Percentiles rank a stretch among this genome's conserved stretches.
Conservation (phyloP, 2,329 filamentous ascomycete genomes). For the Cyphellophora attinorum region DNA sequence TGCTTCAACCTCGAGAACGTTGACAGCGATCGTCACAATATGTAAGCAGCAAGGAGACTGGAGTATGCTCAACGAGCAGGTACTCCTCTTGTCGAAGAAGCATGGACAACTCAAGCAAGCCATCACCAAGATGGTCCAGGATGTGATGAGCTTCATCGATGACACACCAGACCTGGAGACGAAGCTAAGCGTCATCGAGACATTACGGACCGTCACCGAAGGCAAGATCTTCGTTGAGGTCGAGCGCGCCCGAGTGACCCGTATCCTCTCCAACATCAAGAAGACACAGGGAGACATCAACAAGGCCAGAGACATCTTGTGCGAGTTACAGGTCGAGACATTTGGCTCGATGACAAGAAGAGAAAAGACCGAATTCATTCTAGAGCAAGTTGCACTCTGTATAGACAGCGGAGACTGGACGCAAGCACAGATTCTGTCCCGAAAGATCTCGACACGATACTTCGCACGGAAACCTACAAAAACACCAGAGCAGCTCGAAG, state of each 20-base stretch:
- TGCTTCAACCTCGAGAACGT: slow-evolving; percentile 80
- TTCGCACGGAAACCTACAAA: slow-evolving; percentile 86
- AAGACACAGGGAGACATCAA: slow-evolving; percentile 88
- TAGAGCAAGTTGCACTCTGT: slow-evolving; percentile 87
- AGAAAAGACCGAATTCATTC: slow-evolving; percentile 98
- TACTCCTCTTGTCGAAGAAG: slow-evolving; percentile 93
- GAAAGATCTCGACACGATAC: slow-evolving; percentile 95
- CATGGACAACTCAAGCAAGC: slow-evolving; percentile 99
- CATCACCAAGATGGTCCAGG: slow-evolving; percentile 97
- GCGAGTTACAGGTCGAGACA: slow-evolving; percentile 96
- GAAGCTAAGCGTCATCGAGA: slow-evolving; percentile 91
- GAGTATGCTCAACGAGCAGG: slow-evolving; percentile 92
- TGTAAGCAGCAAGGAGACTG: slow-evolving; percentile 90
- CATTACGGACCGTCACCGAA: slow-evolving; percentile 89
- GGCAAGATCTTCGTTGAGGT: slow-evolving; percentile 99
- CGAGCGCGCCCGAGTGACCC: slow-evolving; percentile 88
- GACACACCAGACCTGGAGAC: slow-evolving; percentile 74
- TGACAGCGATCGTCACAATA: slow-evolving; percentile 83
- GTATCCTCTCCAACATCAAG: slow-evolving; percentile 94
- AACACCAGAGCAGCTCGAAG: slow-evolving; percentile 77
- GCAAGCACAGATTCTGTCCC: slow-evolving; percentile 82
- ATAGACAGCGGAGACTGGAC: slow-evolving; percentile 95
- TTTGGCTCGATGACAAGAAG: slow-evolving; percentile 96
- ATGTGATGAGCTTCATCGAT: slow-evolving; percentile 84
- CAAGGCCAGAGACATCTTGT: slow-evolving; percentile 83